These are phyloP conservation scores for Penicillium sclerotiorum DNA, from an alignment of 2,329 filamentous ascomycete genomes.

Conservation along the genomic window DNA sequence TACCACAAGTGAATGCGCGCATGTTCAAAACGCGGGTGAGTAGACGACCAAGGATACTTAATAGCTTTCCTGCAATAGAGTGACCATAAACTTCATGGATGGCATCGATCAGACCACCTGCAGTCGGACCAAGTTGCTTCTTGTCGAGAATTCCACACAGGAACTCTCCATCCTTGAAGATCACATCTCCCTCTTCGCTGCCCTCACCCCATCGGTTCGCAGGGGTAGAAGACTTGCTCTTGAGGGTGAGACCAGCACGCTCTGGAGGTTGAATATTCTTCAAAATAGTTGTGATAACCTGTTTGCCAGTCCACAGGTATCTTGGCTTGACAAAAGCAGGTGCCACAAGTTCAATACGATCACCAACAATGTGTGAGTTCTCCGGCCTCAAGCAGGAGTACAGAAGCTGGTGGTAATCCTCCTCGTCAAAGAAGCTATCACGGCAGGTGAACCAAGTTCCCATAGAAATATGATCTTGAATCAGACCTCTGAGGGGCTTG, in stretches of 20 bases:
- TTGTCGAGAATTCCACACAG: conserved; percentile 93
- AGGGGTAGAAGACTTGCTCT: conserved; percentile 75
- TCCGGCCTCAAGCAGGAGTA: conserved; percentile 90
- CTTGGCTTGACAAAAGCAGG: conserved; percentile 82
- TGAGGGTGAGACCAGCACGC: conserved; percentile 76
- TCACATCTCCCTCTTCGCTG: conserved; percentile 75
- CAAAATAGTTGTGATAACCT: conserved; percentile 87
- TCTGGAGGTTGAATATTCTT: conserved; percentile 84
- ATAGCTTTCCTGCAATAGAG: conserved; percentile 78
- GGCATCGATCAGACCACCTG: conserved; percentile 85
- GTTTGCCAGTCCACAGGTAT: conserved; percentile 91
- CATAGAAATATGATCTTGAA: conserved; percentile 98
- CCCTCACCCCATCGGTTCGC: conserved; percentile 73
- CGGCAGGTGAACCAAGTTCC: conserved; percentile 87
- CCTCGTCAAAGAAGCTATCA: conserved; percentile 85
- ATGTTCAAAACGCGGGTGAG: conserved; percentile 89
- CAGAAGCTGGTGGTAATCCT: conserved; percentile 90
- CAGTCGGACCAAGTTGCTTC: conserved; percentile 84
- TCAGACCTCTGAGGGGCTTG: conserved; percentile 90
- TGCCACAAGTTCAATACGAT: conserved; percentile 76
- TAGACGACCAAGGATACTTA: conserved; percentile 86
- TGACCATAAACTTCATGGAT: conserved; percentile 94
- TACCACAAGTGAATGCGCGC: conserved; percentile 94
- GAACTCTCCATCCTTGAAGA: conserved; percentile 84
- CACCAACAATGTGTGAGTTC: conserved; percentile 80